A percentile compares a stretch with the other conserved stretches of the same genome.
These are phyloP conservation scores for Cyclotella sp. DNA, from an alignment of 108 stramenopile species.

Conservation along the genomic window DNA sequence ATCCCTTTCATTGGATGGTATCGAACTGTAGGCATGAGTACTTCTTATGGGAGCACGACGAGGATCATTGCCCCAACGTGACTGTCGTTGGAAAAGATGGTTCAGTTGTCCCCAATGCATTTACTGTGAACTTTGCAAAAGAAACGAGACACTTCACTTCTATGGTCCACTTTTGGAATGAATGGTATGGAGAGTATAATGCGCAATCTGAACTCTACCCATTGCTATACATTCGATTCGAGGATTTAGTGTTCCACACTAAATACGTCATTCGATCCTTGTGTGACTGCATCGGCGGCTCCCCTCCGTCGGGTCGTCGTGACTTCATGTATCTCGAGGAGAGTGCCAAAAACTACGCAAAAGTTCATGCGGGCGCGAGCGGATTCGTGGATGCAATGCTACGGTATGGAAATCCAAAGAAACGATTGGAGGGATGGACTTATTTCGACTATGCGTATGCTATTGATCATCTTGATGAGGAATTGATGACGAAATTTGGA, in stretches of 20 bases:
- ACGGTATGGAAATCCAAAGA: slow-evolving; percentile 25
- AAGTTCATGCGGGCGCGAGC: slow-evolving; percentile 33
- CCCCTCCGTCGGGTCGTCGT: slow-evolving; percentile 15
- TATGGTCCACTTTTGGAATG: slow-evolving; percentile 67
- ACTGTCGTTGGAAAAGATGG: background rate
- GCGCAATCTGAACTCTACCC: slow-evolving; percentile 42
- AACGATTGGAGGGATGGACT: slow-evolving; percentile 29
- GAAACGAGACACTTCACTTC: slow-evolving; percentile 46
- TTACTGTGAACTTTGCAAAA: slow-evolving; percentile 57
- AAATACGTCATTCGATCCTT: slow-evolving; percentile 50
- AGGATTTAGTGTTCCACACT: slow-evolving; percentile 73
- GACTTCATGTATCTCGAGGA: slow-evolving; percentile 59
- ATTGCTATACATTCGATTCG: slow-evolving; percentile 66
- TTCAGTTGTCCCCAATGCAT: slow-evolving; percentile 17
- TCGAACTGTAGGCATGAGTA: slow-evolving; percentile 75
- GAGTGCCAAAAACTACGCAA: slow-evolving; percentile 58
- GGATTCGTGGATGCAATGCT: slow-evolving; percentile 19
- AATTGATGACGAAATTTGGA: slow-evolving; percentile 17
- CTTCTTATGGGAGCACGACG: slow-evolving; percentile 54
- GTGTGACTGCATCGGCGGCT: slow-evolving; percentile 79
- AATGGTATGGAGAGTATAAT: slow-evolving; percentile 67
- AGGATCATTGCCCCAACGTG: slow-evolving; percentile 22
- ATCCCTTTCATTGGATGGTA: slow-evolving; percentile 75
- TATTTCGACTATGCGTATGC: slow-evolving; percentile 19
- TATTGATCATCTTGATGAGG: slow-evolving; percentile 14